Base-by-base conservation (phyloP, 495 filamentous ascomycete genomes). In the Aspergillus egyptiacus region DNA sequence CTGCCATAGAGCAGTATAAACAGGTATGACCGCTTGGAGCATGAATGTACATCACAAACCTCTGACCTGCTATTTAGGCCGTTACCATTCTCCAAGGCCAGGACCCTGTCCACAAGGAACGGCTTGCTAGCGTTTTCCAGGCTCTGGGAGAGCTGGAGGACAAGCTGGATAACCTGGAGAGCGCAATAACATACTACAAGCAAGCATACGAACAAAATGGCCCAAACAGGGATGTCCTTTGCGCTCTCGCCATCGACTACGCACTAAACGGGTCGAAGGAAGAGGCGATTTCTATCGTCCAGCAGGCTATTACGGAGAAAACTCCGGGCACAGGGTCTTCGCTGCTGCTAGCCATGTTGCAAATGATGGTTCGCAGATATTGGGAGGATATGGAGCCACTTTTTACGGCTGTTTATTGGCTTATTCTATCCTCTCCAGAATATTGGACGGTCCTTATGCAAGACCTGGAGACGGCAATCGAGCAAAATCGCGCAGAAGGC, bases 1-100 rank as follows among this genome's bases (percentile, higher is more conserved):
- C 37, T 28, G 51, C 51, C 15, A 44, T 48, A 3, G 44, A 44
- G 31, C n/a, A 54, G 13, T 54, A 48, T 43, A 23, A 48, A n/a
- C 17, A 54, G 43, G 51, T 54, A 39, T n/a, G 41, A 47, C 5
- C 18, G 4, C 24, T 30, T 33, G 6, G 14, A 6, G 7, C 6
- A 11, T 18, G 11, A 30, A 34, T 32, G 18, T 35, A 20, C 19
- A 11, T 24, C n/a, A n/a, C n/a, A n/a, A 25, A 46, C 17, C 13
- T 35, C 38, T 50, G 27, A 43, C 17, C 8, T 3, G 10, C 42
- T 18, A n/a, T 9, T 15, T 6, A 54, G 51, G 51, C 51, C 3
- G 43, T 31, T 6, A 27, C 8, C 3, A 44, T 48, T 20, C 37
- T 54, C 10, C 15, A 54, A 32, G 5, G 11, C 9, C 51, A 54